Conservation (phyloP, 345 rosid species). For the Lepidium aucheri region DNA sequence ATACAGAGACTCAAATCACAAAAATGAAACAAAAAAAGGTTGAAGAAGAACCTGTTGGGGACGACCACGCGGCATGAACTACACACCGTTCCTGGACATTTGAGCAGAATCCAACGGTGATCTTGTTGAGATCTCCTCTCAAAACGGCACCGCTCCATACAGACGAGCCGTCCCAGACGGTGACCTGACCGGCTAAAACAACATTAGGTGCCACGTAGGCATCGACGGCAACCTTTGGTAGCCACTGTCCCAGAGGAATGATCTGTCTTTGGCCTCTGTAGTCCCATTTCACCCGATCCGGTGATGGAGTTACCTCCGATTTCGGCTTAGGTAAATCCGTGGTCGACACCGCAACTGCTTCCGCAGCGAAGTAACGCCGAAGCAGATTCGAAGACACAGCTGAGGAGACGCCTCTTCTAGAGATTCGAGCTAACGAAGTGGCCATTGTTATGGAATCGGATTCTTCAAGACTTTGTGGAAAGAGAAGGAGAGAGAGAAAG, state of each 20-base stretch:
- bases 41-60: slow-evolving; percentile 73
- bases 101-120: slow-evolving; percentile 85
- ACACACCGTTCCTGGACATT: slow-evolving; percentile 95
- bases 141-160: slow-evolving; percentile 90
- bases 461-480: neutral
- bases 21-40: neutral
- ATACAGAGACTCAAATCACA: neutral
- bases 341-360: slow-evolving; percentile 39
- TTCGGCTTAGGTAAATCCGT: slow-evolving; percentile 34
- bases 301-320: slow-evolving; percentile 43
- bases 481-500: neutral
- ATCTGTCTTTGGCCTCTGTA: slow-evolving; percentile 93
- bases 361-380: slow-evolving; percentile 30
- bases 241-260: slow-evolving; percentile 92
- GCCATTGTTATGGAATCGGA: slow-evolving; percentile 2
- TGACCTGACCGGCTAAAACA: slow-evolving; percentile 90
- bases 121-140: slow-evolving; percentile 94
- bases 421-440: slow-evolving; percentile 6
- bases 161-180: slow-evolving; percentile 79
- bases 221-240: slow-evolving; percentile 88
- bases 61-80: slow-evolving; percentile 94
- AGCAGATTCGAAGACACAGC: neutral
- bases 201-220: slow-evolving; percentile 97
- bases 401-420: neutral
- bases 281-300: slow-evolving; percentile 94